Evolutionary conservation across 257 asterid genomes (phyloP), one percentile per base, ranked within the genome.

Genomic region (Ilex asprella): DNA sequence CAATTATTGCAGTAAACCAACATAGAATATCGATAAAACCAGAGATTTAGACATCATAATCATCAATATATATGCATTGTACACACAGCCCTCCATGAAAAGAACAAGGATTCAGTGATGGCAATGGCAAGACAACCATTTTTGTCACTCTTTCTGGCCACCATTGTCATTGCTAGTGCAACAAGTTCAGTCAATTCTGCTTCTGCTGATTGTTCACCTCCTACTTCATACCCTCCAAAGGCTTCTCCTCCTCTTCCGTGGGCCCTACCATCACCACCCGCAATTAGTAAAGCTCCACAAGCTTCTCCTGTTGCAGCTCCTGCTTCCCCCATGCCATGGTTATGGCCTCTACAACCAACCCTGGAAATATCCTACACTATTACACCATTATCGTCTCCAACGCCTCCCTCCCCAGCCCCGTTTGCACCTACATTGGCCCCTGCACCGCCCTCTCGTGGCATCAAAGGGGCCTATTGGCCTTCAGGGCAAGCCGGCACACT

Each of bases 391-490:
- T 14, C 30, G 11, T 3, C 57, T 53, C 57, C 57, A 53, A 5
- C 11, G 30, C 10, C 57, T 16, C 57, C 57, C 30, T 53, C 9
- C 2, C 30, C 27, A 5, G 30, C 30, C 2, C 30, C 57, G 6
- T 10, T 2, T 10, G n/a, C 57, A 53, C 30, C 57, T n/a, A 6
- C 57, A 8, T 10, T 1, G 2, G 27, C 57, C 2, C 30, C 30
- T 15, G 30, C 5, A 53, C 57, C 30, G 10, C 10, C 10, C 10
- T n/a, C 57, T 53, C 30, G 57, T 21, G 57, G 30, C 57, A 53
- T 53, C 57, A 53, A 53, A 53, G 57, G 57, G 14, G 57, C n/a
- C 5, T 53, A 53, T 16, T 53, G 57, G 57, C 57, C 57, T 53
- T 15, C 57, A 21, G 14, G n/a, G 2, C 5, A 6, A 2, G 57